A percentile compares a stretch with the other conserved stretches of the same genome.
Evolutionary conservation across 2,329 filamentous ascomycete genomes (phyloP).

Genomic region (Alternaria sp.): DNA sequence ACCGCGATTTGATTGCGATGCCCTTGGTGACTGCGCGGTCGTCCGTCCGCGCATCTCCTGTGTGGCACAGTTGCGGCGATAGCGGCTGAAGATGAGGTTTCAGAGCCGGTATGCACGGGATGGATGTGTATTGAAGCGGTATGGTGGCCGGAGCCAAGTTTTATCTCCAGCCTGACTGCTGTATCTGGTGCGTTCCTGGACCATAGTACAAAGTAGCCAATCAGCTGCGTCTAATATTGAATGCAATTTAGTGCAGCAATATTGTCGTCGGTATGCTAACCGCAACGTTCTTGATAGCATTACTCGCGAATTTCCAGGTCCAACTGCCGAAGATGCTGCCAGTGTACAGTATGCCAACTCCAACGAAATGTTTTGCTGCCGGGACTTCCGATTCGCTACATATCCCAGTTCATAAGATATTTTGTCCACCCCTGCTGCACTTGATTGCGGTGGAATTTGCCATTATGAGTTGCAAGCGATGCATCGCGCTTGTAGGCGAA

Average conservation of each 20-base stretch:
- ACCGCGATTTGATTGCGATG: background rate
- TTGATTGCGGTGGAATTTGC: background rate
- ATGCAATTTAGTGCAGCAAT: background rate
- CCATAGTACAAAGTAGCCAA: background rate
- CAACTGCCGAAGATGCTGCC: background rate
- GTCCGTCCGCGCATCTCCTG: slow-evolving; percentile 3
- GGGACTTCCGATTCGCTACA: slow-evolving; percentile 13
- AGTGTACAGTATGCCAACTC: background rate
- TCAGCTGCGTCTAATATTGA: background rate
- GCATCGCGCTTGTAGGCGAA: slow-evolving; percentile 4
- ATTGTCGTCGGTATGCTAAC: background rate
- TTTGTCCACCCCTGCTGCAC: background rate
- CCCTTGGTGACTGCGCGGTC: slow-evolving; percentile 1
- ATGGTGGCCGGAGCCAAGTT: background rate
- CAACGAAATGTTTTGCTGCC: background rate
- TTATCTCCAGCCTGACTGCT: slow-evolving; percentile 1
- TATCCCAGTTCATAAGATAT: background rate
- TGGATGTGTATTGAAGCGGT: background rate
- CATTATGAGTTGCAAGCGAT: background rate
- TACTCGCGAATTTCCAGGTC: background rate
- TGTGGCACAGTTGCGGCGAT: slow-evolving; percentile 3
- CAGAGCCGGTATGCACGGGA: background rate
- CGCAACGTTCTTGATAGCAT: background rate
- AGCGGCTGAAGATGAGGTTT: slow-evolving; percentile 4
- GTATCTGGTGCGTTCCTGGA: background rate